Evolutionary conservation across 306 rosid species (phyloP).

Genomic region (Inga laurina): DNA sequence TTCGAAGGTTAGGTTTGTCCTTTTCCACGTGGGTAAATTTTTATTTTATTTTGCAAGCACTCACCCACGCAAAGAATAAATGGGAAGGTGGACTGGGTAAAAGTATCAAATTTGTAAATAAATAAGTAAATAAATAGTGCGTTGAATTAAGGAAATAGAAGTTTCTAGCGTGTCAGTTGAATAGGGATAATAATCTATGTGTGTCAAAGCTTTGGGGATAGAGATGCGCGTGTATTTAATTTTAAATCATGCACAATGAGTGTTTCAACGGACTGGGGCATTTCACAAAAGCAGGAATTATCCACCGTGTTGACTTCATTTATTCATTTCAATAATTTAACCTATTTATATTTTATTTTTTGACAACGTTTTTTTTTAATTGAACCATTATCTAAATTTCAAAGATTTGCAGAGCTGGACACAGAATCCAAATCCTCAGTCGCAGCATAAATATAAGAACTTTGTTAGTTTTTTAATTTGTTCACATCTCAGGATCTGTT

Average conservation of each 20-base stretch:
- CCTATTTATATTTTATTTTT: background rate
- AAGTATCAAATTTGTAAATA: background rate
- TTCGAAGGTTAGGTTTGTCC: background rate
- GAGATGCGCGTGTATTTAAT: background rate
- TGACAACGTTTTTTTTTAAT: background rate
- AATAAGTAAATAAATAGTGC: background rate
- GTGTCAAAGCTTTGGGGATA: background rate
- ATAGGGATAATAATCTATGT: background rate
- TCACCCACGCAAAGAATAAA: background rate
- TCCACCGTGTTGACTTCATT: background rate
- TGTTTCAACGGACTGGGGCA: background rate
- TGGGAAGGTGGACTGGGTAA: background rate
- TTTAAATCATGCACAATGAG: background rate
- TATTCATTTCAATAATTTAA: background rate
- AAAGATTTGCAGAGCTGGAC: background rate
- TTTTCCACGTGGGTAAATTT: no score
- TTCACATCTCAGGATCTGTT: background rate
- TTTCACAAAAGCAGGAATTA: background rate
- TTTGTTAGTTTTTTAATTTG: background rate
- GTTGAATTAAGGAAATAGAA: background rate
- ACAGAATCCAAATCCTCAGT: background rate
- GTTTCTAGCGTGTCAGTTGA: background rate
- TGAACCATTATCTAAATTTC: background rate
- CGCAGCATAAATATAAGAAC: background rate
- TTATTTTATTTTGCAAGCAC: background rate